Base-by-base conservation (phyloP, 2,329 filamentous ascomycete genomes). In the Hymenoscyphus salicellus region DNA sequence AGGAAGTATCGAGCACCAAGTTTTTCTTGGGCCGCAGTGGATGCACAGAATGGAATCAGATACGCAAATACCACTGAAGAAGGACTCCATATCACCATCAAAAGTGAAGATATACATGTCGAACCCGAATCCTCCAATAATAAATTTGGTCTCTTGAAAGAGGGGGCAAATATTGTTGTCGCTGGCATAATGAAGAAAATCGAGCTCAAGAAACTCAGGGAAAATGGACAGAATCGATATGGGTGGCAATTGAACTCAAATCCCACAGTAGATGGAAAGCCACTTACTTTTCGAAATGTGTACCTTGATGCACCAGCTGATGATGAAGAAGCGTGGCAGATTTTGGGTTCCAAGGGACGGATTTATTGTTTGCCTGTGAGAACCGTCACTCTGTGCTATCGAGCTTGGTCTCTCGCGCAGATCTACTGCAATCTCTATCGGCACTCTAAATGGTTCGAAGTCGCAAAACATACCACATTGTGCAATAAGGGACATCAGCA, bases 21-120 rank as follows among this genome's bases (percentile, higher is more conserved):
- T 38, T 68, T 58, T 32, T 66, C 65, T 14, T 69, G 64, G 66
- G 63, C 60, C 2, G 64, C 66, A 28, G 60, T 68, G 23, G 66
- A 68, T 23, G 55, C 63, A 10, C 16, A 49, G 16, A 60, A 58
- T n/a, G 63, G 65, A 14, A 65, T 67, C 23, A 55, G 11, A 23
- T 65, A 46, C 55, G 65, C 36, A 10, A 59, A 67, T 28, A 61
- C 56, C 8, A 62, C 62, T 2, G 36, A 63, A 5, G 57, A 38
- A 16, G 43, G 36, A 26, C 46, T 64, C 59, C 26, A 61, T 23
- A 28, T 46, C 23, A 52, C 17, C 28, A 33, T 60, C 32, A 55
- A 62, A 11, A 38, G 58, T n/a, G 30, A 49, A 10, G 14, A 26
- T 28, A 32, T 63, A 17, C 26, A 63, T 32, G 55, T 63, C 33